A percentile compares a stretch with the other conserved stretches of the same genome.
These are phyloP conservation scores for Phylloporus rhodoxanthus DNA, from an alignment of 768 basidiomycete species.

Conservation along the genomic window DNA sequence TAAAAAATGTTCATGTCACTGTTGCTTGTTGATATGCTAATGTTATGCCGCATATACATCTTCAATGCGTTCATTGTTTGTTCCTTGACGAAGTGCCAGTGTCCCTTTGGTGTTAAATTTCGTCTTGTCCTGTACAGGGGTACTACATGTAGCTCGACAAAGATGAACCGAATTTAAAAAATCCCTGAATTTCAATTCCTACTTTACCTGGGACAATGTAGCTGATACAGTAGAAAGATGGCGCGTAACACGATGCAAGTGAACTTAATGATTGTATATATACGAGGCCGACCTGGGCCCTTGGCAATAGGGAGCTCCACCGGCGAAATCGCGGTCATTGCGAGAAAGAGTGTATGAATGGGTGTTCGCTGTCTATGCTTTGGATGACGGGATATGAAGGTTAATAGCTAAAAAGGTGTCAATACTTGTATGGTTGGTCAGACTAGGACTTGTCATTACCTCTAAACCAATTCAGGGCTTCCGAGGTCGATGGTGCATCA, in stretches of 20 bases:
- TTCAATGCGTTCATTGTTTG: neutral
- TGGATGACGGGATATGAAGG: slow-evolving; percentile 79
- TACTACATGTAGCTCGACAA: neutral
- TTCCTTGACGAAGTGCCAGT: neutral
- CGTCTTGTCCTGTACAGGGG: neutral
- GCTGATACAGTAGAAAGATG: slow-evolving; percentile 32
- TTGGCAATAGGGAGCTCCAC: slow-evolving; percentile 9
- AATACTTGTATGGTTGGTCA: neutral
- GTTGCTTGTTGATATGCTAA: neutral
- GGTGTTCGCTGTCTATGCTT: slow-evolving; percentile 43
- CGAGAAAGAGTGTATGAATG: slow-evolving; percentile 6
- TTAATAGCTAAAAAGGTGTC: slow-evolving; percentile 61
- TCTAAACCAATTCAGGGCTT: slow-evolving; percentile 87
- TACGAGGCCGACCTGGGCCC: slow-evolving; percentile 25
- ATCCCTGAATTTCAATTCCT: slow-evolving; percentile 11
- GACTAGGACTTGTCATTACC: slow-evolving; percentile 40
- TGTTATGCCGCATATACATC: slow-evolving; percentile 2
- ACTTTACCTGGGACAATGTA: slow-evolving; percentile 26
- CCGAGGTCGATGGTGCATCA: slow-evolving; percentile 76
- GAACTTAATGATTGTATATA: slow-evolving; percentile 35
- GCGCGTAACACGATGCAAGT: slow-evolving; percentile 25
- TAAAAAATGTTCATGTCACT: neutral
- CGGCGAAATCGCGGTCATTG: slow-evolving; percentile 1
- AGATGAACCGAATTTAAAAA: neutral
- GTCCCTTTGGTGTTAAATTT: neutral